Evolutionary conservation across 2,329 filamentous ascomycete genomes (phyloP).

Genomic region (Cladosporium sp.): DNA sequence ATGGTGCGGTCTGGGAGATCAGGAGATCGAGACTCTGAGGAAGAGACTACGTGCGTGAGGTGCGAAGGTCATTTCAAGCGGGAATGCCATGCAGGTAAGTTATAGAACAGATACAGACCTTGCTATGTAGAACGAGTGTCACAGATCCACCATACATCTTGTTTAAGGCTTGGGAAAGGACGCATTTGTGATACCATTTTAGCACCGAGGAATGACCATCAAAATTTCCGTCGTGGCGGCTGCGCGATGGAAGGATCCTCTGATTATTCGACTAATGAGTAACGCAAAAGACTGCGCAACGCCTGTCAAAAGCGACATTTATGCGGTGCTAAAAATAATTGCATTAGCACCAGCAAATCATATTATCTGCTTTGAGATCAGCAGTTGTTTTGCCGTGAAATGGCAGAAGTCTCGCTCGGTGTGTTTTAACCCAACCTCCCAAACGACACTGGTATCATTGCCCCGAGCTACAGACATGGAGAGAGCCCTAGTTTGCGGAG

Average conservation of each 20-base stretch:
- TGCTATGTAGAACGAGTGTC: neutral
- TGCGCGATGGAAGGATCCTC: neutral
- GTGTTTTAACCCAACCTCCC: neutral
- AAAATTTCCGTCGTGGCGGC: neutral
- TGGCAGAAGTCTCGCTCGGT: neutral
- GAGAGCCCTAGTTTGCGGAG: constrained; percentile 4
- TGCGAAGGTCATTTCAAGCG: neutral
- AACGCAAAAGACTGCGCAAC: too few relatives aligned
- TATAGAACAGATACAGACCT: neutral
- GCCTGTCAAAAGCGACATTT: too few relatives aligned
- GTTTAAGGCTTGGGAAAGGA: neutral
- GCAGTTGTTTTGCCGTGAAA: neutral
- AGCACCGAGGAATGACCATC: neutral
- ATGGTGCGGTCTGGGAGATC: constrained; percentile 58
- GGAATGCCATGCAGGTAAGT: neutral
- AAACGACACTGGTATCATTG: neutral
- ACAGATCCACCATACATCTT: neutral
- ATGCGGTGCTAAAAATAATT: too few relatives aligned
- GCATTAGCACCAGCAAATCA: too few relatives aligned
- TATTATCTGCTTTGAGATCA: neutral
- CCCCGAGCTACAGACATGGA: neutral
- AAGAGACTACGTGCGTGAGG: constrained; percentile 44
- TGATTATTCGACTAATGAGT: neutral
- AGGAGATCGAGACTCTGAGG: constrained; percentile 55
- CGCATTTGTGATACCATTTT: neutral